Evolutionary conservation across 345 rosid genomes (phyloP).

Genomic region (Eutrema japonicum): DNA sequence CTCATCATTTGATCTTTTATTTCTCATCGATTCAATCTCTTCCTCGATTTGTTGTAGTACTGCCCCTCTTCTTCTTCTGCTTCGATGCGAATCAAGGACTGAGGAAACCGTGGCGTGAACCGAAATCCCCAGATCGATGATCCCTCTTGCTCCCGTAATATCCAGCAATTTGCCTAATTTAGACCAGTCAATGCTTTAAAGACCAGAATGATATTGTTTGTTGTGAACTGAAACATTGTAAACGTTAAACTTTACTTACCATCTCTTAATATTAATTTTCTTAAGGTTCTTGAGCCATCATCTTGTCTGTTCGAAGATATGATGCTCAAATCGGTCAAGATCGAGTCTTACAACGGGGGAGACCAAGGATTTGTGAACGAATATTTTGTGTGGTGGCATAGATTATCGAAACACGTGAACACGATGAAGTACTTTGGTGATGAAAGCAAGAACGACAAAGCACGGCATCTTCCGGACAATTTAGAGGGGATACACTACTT

Average conservation of each 20-base stretch:
- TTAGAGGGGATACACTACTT: constrained; percentile 64
- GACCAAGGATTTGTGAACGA: constrained; percentile 93
- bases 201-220: too few relatives aligned
- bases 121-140: too few relatives aligned
- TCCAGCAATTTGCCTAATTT: too few relatives aligned
- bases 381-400: constrained; percentile 84
- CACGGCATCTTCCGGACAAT: not conserved
- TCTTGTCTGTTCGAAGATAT: constrained; percentile 62
- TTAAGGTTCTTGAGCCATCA: constrained; percentile 70
- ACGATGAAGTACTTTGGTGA: constrained; percentile 52
- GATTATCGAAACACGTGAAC: constrained; percentile 62
- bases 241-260: not conserved
- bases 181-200: too few relatives aligned
- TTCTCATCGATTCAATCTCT: too few relatives aligned
- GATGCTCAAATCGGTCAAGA: constrained; percentile 47
- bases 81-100: too few relatives aligned
- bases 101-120: too few relatives aligned
- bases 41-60: too few relatives aligned
- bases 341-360: constrained; percentile 77
- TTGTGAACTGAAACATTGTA: not conserved
- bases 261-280: not conserved
- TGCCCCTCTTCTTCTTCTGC: too few relatives aligned
- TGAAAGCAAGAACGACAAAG: not conserved
- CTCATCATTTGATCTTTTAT: too few relatives aligned
- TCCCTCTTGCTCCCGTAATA: too few relatives aligned